Evolutionary conservation across 2,329 filamentous ascomycete genomes (phyloP).

Genomic region (Cryphonectria nitschkei): DNA sequence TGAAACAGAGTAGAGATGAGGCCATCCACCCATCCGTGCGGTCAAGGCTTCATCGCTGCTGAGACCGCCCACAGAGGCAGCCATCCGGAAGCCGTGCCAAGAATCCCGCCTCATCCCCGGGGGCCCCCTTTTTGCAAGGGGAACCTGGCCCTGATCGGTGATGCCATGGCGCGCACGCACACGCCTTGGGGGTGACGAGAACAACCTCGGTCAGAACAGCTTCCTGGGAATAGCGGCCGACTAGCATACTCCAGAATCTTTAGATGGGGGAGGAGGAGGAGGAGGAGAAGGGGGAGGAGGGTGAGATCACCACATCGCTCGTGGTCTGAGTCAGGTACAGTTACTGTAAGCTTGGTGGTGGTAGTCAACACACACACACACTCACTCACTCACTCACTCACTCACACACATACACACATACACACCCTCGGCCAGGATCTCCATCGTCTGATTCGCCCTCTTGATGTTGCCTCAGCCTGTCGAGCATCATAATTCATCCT

Average conservation of each 20-base stretch:
- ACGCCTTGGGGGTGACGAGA: slow-evolving; percentile 1
- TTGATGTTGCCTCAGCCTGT: neutral
- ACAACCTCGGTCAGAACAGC: neutral
- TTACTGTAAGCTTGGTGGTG: neutral
- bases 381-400: too few species aligned
- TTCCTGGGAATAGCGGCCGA: neutral
- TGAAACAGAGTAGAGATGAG: neutral
- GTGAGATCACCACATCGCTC: neutral
- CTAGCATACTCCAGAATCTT: neutral
- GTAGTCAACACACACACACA: neutral
- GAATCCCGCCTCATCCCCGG: slow-evolving; percentile 8
- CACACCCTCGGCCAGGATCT: neutral
- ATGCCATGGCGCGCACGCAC: neutral
- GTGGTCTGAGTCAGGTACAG: neutral
- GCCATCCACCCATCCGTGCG: neutral
- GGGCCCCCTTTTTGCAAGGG: slow-evolving; percentile 4
- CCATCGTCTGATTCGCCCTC: neutral
- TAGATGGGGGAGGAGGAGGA: neutral
- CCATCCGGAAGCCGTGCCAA: slow-evolving; percentile 1
- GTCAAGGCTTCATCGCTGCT: neutral
- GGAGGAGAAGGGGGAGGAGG: neutral
- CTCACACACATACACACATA: neutral
- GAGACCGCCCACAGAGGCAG: neutral
- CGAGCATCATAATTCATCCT: neutral
- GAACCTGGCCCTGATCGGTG: neutral